These are phyloP conservation scores for Leishmania amazonensis DNA, from an alignment of 208 protist genomes.

Conservation along the genomic window DNA sequence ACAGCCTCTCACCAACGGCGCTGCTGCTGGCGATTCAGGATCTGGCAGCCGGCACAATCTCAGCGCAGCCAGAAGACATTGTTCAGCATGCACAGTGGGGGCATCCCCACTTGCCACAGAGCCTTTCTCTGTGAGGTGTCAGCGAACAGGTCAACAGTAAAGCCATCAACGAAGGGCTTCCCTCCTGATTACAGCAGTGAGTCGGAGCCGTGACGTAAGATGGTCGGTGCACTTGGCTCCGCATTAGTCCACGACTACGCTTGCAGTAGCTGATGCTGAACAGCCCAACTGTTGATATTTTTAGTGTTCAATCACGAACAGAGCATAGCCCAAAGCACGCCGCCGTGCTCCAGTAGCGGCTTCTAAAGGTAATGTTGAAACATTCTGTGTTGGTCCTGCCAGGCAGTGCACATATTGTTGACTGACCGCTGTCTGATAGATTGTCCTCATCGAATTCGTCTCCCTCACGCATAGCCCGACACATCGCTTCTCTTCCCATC, in stretches of 20 bases:
- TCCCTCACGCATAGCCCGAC: neutral
- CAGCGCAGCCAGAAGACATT: neutral
- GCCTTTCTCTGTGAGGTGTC: neutral
- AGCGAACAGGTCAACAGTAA: neutral
- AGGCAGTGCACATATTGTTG: neutral
- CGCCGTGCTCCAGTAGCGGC: neutral
- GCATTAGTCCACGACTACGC: neutral
- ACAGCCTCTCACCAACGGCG: neutral
- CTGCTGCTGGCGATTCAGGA: conserved; percentile 18
- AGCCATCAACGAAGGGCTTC: neutral
- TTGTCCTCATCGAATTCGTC: neutral
- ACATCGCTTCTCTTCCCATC: neutral
- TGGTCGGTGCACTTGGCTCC: neutral
- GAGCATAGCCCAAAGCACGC: neutral
- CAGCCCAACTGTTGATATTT: neutral
- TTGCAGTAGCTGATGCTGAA: neutral
- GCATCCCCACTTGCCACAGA: neutral
- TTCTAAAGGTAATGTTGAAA: neutral
- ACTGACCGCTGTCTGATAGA: neutral
- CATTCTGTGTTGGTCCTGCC: neutral
- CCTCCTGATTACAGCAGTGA: neutral
- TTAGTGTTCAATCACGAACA: neutral
- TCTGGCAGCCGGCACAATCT: neutral
- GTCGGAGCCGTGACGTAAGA: neutral
- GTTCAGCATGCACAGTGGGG: neutral